Percentiles rank a stretch among this genome's conserved stretches.
These are phyloP conservation scores for Aspergillus pseudoglaucus DNA, from an alignment of 2,329 filamentous ascomycete genomes.

Conservation along the genomic window DNA sequence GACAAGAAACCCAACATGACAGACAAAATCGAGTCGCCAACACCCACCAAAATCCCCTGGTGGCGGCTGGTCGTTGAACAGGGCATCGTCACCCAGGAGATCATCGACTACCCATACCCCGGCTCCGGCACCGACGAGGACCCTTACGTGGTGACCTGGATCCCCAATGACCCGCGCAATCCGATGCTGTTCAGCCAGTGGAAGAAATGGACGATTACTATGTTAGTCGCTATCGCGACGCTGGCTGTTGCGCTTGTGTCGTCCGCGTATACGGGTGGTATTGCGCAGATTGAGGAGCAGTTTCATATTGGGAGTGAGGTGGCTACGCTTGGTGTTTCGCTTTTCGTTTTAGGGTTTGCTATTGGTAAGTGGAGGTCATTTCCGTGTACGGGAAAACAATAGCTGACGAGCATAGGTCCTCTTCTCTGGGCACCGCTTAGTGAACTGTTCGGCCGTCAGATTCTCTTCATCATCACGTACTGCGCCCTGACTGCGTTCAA, in stretches of 20 bases:
- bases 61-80: conserved; percentile 28
- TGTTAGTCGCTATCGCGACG: conserved; percentile 33
- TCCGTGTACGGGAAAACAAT: no score
- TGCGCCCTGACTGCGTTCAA: conserved; percentile 53
- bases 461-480: conserved; percentile 29
- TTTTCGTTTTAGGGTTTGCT: conserved; percentile 43
- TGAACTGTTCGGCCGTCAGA: conserved; percentile 33
- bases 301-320: conserved; percentile 33
- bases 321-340: conserved; percentile 37
- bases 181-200: conserved; percentile 29
- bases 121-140: conserved; percentile 38
- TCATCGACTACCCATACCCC: conserved; percentile 24
- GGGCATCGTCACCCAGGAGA: conserved; percentile 29
- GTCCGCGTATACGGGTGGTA: conserved; percentile 37
- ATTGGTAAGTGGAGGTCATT: conserved; percentile 19
- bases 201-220: conserved; percentile 38
- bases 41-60: conserved; percentile 26
- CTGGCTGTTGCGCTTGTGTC: conserved; percentile 39
- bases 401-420: conserved; percentile 22
- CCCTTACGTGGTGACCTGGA: conserved; percentile 39
- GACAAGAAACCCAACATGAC: conserved; percentile 12
- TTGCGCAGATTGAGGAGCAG: conserved; percentile 26
- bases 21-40: conserved; percentile 23
- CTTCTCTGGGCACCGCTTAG: conserved; percentile 40
- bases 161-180: conserved; percentile 38